phyloP scores from a whole-genome alignment of 371 early-diverging fungal species.

The Parasitella parasitica region DNA sequence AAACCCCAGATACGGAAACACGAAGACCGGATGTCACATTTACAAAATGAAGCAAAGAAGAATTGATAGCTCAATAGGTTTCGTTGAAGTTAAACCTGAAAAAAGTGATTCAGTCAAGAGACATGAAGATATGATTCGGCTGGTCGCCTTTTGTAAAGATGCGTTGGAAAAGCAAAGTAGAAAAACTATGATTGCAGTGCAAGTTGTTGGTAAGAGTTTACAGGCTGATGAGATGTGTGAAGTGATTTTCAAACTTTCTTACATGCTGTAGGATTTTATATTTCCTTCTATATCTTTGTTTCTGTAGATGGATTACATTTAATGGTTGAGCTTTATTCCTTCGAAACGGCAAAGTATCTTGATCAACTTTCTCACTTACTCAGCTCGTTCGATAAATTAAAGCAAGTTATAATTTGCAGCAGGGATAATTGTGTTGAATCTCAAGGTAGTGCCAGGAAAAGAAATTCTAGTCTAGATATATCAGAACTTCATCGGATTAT shows the following conservation, averaged over 20 bases:
- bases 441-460: slow-evolving; percentile 12
- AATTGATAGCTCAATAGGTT: slow-evolving; percentile 16
- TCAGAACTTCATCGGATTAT: slow-evolving; percentile 10
- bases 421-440: slow-evolving; percentile 11
- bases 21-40: slow-evolving; percentile 13
- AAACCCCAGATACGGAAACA: background rate
- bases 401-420: slow-evolving; percentile 23
- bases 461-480: slow-evolving; percentile 9
- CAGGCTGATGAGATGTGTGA: slow-evolving; percentile 13
- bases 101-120: slow-evolving; percentile 7
- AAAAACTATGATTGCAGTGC: slow-evolving; percentile 7
- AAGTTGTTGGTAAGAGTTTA: slow-evolving; percentile 21
- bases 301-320: slow-evolving; percentile 13
- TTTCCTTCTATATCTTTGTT: slow-evolving; percentile 25
- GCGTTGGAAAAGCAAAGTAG: slow-evolving; percentile 11
- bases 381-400: slow-evolving; percentile 18
- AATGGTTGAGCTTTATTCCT: slow-evolving; percentile 26
- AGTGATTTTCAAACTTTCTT: slow-evolving; percentile 9
- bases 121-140: slow-evolving; percentile 16
- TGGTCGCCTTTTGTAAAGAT: slow-evolving; percentile 20
- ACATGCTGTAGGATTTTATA: slow-evolving; percentile 20
- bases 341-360: slow-evolving; percentile 24
- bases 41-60: slow-evolving; percentile 21
- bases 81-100: slow-evolving; percentile 22
- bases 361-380: slow-evolving; percentile 18